These are phyloP conservation scores for Hura crepitans DNA, from an alignment of 441 rosid species.

Conservation along the genomic window DNA sequence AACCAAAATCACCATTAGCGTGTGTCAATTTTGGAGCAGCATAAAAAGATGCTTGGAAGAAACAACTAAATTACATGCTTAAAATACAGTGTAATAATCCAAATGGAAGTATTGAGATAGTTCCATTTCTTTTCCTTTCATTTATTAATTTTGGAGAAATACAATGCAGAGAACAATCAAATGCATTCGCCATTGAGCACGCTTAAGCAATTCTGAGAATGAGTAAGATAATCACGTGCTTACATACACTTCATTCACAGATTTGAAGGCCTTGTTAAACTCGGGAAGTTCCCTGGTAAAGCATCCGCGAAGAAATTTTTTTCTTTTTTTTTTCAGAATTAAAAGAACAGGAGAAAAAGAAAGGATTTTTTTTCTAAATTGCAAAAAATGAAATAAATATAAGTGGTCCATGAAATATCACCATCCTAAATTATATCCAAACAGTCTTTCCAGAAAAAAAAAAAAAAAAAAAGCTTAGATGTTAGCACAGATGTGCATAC, in stretches of 20 bases:
- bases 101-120: background rate
- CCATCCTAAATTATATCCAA: background rate
- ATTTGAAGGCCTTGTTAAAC: background rate
- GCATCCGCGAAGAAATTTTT: background rate
- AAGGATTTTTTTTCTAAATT: background rate
- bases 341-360: too few species aligned
- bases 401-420: constrained; percentile 20
- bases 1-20: constrained; percentile 20
- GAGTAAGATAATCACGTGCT: background rate
- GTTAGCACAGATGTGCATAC: background rate
- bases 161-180: background rate
- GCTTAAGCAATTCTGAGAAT: background rate
- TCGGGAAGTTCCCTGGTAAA: background rate
- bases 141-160: background rate
- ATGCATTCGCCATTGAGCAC: background rate
- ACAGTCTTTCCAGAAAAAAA: background rate
- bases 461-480: background rate
- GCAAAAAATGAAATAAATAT: background rate
- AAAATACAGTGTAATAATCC: background rate
- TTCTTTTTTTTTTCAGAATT: too few species aligned
- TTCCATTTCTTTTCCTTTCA: background rate
- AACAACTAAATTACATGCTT: background rate
- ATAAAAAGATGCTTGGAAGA: background rate
- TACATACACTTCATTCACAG: background rate
- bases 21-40: background rate